Evolutionary conservation across 2,329 filamentous ascomycete genomes (phyloP).

Genomic region (Cadophora luteo-olivacea): DNA sequence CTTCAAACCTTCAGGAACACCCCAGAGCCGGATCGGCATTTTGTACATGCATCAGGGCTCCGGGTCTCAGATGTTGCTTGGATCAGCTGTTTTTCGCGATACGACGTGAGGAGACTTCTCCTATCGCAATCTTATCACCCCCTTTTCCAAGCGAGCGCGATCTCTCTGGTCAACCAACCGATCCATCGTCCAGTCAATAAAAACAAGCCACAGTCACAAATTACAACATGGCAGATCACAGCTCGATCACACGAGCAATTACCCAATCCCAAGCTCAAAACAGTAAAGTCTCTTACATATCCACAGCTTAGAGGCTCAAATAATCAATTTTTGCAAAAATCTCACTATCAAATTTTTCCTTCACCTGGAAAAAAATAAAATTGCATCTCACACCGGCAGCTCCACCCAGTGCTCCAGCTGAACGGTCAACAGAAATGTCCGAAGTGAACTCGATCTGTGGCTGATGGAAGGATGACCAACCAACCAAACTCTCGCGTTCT

Average conservation of each 20-base stretch:
- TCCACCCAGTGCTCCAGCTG: neutral
- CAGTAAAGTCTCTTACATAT: neutral
- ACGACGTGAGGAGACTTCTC: neutral
- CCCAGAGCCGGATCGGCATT: slow-evolving; percentile 1
- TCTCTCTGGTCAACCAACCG: neutral
- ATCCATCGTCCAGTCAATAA: neutral
- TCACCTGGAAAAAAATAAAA: neutral
- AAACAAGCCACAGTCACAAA: slow-evolving; percentile 10
- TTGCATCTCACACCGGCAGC: slow-evolving; percentile 1
- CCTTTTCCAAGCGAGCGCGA: slow-evolving; percentile 4
- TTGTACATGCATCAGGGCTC: neutral
- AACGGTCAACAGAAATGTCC: slow-evolving; percentile 4
- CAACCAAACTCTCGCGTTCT: neutral
- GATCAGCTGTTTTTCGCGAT: neutral
- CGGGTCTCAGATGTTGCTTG: neutral
- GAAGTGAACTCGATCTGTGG: neutral
- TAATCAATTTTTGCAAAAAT: neutral
- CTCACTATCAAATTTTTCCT: slow-evolving; percentile 1
- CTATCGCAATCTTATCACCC: slow-evolving; percentile 16
- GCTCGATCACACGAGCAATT: slow-evolving; percentile 18
- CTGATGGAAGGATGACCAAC: slow-evolving; percentile 1
- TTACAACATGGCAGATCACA: neutral
- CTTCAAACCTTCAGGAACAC: neutral
- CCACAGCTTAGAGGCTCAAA: neutral
- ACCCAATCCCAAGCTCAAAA: slow-evolving; percentile 8